These are phyloP conservation scores for Dichomitus squalens DNA, from an alignment of 1,284 basidiomycete species.

Conservation along the genomic window DNA sequence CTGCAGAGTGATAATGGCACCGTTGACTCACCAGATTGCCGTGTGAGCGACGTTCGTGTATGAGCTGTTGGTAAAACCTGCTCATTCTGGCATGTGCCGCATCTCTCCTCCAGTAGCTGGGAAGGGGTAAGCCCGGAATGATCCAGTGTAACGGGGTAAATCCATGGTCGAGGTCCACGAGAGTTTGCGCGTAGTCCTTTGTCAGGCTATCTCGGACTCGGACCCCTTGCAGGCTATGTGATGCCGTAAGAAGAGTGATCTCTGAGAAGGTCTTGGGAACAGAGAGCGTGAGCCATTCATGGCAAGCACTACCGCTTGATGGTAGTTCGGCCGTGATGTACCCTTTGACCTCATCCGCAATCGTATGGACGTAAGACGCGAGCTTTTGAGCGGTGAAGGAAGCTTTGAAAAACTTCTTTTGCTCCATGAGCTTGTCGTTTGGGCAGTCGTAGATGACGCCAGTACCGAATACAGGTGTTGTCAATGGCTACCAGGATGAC, in stretches of 20 bases:
- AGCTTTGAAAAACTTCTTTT: conserved; percentile 97
- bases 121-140: conserved; percentile 92
- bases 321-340: conserved; percentile 66
- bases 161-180: conserved; percentile 90
- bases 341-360: conserved; percentile 80
- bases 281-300: conserved; percentile 76
- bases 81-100: conserved; percentile 92
- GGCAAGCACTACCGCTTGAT: conserved; percentile 64
- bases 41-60: conserved; percentile 56
- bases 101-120: conserved; percentile 88
- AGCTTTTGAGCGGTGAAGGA: conserved; percentile 94
- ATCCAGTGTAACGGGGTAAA: conserved; percentile 94
- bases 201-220: conserved; percentile 84
- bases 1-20: too few relatives aligned
- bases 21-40: too few relatives aligned
- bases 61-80: conserved; percentile 90
- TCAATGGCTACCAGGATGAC: too few relatives aligned
- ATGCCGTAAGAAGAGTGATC: conserved; percentile 94
- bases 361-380: conserved; percentile 88
- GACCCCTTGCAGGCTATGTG: conserved; percentile 89
- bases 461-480: conserved; percentile 93
- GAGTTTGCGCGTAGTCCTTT: conserved; percentile 85
- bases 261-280: conserved; percentile 79
- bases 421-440: conserved; percentile 97
- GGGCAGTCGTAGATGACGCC: conserved; percentile 98